Conservation (phyloP, 768 basidiomycete species). For the Inosperma sp. region DNA sequence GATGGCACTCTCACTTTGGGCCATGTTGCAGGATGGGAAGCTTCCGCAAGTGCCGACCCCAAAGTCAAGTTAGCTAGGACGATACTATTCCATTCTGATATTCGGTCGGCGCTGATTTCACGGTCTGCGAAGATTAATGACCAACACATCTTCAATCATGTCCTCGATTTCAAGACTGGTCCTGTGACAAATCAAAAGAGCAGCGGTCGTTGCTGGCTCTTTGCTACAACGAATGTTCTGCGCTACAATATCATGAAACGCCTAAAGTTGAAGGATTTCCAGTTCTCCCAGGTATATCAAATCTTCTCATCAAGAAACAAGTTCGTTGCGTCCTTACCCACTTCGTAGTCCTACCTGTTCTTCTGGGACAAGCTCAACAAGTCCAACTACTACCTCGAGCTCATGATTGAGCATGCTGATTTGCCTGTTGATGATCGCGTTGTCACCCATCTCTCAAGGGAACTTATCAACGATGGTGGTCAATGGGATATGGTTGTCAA, state of each 20-base stretch:
- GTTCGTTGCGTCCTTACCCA: not conserved
- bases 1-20: slow-evolving; percentile 58
- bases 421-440: slow-evolving; percentile 79
- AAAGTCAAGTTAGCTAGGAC: slow-evolving; percentile 74
- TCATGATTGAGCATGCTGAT: slow-evolving; percentile 76
- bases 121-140: slow-evolving; percentile 60
- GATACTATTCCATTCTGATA: slow-evolving; percentile 64
- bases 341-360: slow-evolving; percentile 73
- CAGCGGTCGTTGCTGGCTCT: slow-evolving; percentile 93
- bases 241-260: slow-evolving; percentile 82
- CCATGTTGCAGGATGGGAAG: slow-evolving; percentile 68
- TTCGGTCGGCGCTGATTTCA: slow-evolving; percentile 57
- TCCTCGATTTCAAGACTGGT: slow-evolving; percentile 73
- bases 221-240: slow-evolving; percentile 85
- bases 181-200: slow-evolving; percentile 85
- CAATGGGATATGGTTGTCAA: slow-evolving; percentile 90
- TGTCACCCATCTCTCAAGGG: slow-evolving; percentile 67
- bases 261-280: slow-evolving; percentile 81
- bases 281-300: slow-evolving; percentile 80
- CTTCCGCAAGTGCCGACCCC: slow-evolving; percentile 44
- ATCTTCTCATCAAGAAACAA: not conserved
- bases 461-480: slow-evolving; percentile 86
- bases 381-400: slow-evolving; percentile 87
- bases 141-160: slow-evolving; percentile 77
- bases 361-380: slow-evolving; percentile 98